Base-by-base conservation (phyloP, 192 early-diverging fungal species). In the Backusella tarrabulga region DNA sequence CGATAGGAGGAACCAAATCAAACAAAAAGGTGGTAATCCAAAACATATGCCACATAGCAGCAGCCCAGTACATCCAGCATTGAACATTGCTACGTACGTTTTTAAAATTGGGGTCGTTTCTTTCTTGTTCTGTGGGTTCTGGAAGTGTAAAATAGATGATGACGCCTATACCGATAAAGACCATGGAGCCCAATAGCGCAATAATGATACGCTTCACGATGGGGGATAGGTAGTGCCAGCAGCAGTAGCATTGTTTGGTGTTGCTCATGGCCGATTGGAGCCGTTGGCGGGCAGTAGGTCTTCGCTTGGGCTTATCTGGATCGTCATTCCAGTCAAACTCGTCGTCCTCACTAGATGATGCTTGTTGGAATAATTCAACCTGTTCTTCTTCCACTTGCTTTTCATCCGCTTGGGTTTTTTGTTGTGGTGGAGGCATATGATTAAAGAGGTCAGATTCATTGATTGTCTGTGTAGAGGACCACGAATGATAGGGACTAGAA, bases 271-370 rank as follows among this genome's bases (percentile, higher is more conserved):
- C 74, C 1, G 50, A 63, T 41, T 76, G 70, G 14, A 83, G 46
- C 7, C 71, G 46, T 40, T 76, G 67, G 17, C 67, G 56, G 1
- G 73, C 72, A 0, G 74, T 83, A 23, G 68, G 67, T 21, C 77
- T 44, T n/a, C 81, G 54, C 26, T 78, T 81, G 19, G 76, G 76
- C n/a, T 81, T 77, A 67, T 78, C 74, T 15, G 81, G 77, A 44
- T 83, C 77, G 32, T 75, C 81, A 46, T 83, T 79, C 81, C 81
- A 83, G 19, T 83, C 81, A 66, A 83, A 83, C 21, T 82, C 81
- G 17, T 68, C 56, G 23, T 77, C 76, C 4, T 77, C 76, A 40
- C 23, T 29, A 11, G 15, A 32, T n/a, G 60, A 19, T 17, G 7
- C 52, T 8, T 56, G 52, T 3, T 60, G 54, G 46, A 50, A 19